phyloP scores from a whole-genome alignment of 164 flowering plant species.

The Vitis rupestris region DNA sequence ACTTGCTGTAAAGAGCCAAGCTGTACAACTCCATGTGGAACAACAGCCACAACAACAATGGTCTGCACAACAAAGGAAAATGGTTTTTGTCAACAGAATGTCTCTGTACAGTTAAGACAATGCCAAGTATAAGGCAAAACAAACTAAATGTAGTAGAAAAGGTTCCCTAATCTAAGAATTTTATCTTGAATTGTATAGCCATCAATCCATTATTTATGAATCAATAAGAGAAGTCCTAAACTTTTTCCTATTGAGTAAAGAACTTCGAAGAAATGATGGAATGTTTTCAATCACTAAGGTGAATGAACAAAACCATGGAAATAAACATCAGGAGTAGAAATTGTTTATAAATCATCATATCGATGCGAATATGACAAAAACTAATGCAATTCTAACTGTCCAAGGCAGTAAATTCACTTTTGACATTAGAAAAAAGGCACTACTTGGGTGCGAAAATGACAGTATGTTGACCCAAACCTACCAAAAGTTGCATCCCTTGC shows the following conservation, averaged over 20 bases:
- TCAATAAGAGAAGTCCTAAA: not conserved
- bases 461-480: too few relatives aligned
- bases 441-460: too few relatives aligned
- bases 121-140: not conserved
- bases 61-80: constrained; percentile 44
- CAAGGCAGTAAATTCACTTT: not conserved
- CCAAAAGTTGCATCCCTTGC: too few relatives aligned
- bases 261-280: not conserved
- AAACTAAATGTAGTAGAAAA: not conserved
- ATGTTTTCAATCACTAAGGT: not conserved
- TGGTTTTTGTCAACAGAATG: not conserved
- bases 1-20: constrained; percentile 74
- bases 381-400: not conserved
- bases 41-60: constrained; percentile 60
- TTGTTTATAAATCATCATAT: constrained; percentile 3
- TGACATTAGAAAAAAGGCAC: too few relatives aligned
- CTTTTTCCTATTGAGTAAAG: not conserved
- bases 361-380: not conserved
- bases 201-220: not conserved
- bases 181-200: not conserved
- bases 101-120: not conserved
- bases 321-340: not conserved
- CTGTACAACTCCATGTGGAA: constrained; percentile 79
- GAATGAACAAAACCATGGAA: not conserved
- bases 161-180: constrained; percentile 2